These are phyloP conservation scores for Candida nitratophila DNA, from an alignment of 805 yeast species.

Conservation along the genomic window DNA sequence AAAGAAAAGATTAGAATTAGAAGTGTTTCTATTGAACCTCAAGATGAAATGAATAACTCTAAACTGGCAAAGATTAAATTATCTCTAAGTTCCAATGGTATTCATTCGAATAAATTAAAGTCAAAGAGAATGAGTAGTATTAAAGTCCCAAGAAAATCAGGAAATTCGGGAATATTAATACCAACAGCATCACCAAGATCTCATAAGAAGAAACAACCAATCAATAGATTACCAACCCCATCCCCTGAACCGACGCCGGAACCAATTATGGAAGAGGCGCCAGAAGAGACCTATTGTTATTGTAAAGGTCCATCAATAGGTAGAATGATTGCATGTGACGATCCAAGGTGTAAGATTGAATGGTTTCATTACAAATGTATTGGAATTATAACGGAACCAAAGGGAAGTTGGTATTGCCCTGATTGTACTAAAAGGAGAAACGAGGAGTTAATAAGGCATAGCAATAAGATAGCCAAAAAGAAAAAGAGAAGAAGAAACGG, in stretches of 20 bases:
- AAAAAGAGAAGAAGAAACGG: conserved; percentile 6
- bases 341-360: conserved; percentile 77
- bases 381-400: conserved; percentile 80
- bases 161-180: not conserved
- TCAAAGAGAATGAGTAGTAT: not conserved
- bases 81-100: not conserved
- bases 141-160: not conserved
- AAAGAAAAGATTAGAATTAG: not conserved
- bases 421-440: conserved; percentile 42
- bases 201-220: not conserved
- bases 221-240: not conserved
- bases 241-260: not conserved
- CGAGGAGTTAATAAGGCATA: not conserved
- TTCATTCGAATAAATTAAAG: not conserved
- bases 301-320: conserved; percentile 60
- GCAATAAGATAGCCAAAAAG: conserved; percentile 8
- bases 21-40: not conserved
- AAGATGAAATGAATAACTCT: not conserved
- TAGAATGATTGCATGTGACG: conserved; percentile 95
- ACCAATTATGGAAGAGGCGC: conserved; percentile 7
- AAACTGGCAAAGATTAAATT: not conserved
- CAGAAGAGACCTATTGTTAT: conserved; percentile 34
- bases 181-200: not conserved
- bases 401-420: conserved; percentile 92
- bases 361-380: conserved; percentile 98